phyloP scores from a whole-genome alignment of 495 filamentous ascomycete genomes.

The Tuber microsphaerosporum region DNA sequence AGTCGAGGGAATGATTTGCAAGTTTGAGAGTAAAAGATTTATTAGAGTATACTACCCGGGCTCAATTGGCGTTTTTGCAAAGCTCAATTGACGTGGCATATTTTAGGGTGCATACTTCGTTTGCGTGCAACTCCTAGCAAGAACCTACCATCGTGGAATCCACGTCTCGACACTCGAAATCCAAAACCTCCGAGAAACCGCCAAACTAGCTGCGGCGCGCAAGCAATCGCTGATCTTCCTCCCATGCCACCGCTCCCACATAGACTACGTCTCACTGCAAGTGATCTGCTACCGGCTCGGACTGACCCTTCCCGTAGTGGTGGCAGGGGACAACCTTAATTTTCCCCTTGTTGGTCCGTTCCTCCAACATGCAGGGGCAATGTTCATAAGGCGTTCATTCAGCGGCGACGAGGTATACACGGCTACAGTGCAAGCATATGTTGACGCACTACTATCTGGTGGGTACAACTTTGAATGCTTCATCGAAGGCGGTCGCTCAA shows the following conservation, averaged over 20 bases:
- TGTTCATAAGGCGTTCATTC: conserved; percentile 93
- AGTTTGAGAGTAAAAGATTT: conserved; percentile 91
- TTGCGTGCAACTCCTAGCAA: conserved; percentile 74
- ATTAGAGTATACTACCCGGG: conserved; percentile 51
- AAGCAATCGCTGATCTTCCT: conserved; percentile 95
- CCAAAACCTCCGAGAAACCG: conserved; percentile 67
- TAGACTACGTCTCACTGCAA: conserved; percentile 91
- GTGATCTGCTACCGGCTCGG: conserved; percentile 91
- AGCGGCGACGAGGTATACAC: conserved; percentile 84
- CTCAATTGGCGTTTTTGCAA: background rate
- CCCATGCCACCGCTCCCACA: conserved; percentile 87
- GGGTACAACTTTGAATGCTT: conserved; percentile 96
- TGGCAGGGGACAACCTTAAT: conserved; percentile 93
- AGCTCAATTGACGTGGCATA: background rate
- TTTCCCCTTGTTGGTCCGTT: conserved; percentile 84
- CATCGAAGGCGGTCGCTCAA: conserved; percentile 84
- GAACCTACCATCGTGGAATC: conserved; percentile 94
- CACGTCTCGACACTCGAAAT: conserved; percentile 95
- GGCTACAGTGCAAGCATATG: conserved; percentile 88
- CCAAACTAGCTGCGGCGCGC: conserved; percentile 69
- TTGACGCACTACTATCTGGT: conserved; percentile 81
- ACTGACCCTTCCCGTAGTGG: conserved; percentile 80
- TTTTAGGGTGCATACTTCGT: conserved; percentile 72
- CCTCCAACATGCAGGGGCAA: conserved; percentile 88
- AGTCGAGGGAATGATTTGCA: conserved; percentile 95